Base-by-base conservation (phyloP, 1,284 basidiomycete species). In the Cutaneotrichosporon dermatis region DNA sequence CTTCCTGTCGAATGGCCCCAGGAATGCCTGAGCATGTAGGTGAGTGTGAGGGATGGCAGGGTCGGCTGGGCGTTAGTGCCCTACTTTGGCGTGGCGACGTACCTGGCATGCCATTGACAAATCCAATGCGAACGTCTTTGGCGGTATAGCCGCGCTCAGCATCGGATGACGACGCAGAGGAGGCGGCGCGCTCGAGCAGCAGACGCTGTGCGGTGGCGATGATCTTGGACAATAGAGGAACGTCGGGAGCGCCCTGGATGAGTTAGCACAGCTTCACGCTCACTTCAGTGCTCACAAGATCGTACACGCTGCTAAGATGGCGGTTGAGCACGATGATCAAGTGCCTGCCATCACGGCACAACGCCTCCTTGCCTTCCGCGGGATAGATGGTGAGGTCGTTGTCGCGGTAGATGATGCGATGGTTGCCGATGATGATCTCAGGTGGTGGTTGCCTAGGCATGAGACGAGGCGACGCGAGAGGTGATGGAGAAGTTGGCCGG, bases 1-100 rank as follows among this genome's bases (percentile, higher is more conserved):
- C 3, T 58, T 61, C 9, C 67, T 65, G 56, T 77, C 73, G 16
- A 72, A 67, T 1, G 71, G 68, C 7, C 73, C 74, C 5, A 74
- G 54, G 59, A 73, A 66, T n/a, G 74, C 75, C 51, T 79, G 76
- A 8, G 74, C 71, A 55, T 78, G 76, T 1, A 79, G 61, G 54
- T 79, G 77, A 2, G 65, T 53, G 52, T 76, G 68, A 2, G 76
- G 74, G 7, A 67, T 72, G 54, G 67, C 68, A 10, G 76, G 73
- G 54, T 79, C 77, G 45, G 65, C 76, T 77, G 56, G 6, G 13
- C 36, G 25, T 50, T 58, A 54, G 61, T 50, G 25, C 25, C 25
- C 25, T 25, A 25, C 55, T 37, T 8, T 6, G 39, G 5, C 15
- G 11, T 41, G 37, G 15, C 44, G 25, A 69, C 73, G 61, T 60